Percentiles rank a stretch among this genome's conserved stretches.
These are phyloP conservation scores for Lodderomyces parapsilosis DNA, from an alignment of 1,139 yeast species.

Conservation along the genomic window DNA sequence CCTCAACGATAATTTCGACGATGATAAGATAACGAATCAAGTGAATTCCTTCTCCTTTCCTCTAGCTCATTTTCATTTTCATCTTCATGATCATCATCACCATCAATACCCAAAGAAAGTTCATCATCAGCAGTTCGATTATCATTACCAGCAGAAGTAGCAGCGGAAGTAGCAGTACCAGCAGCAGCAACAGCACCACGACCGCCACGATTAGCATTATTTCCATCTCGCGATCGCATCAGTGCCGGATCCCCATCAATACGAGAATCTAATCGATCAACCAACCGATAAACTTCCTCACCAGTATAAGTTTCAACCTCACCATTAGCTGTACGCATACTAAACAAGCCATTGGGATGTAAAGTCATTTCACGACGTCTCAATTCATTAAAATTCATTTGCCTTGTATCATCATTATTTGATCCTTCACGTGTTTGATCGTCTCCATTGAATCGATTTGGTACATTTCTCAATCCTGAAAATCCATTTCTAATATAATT, in stretches of 20 bases:
- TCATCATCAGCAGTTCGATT: too few species aligned
- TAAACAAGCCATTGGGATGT: slow-evolving; percentile 51
- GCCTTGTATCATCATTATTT: slow-evolving; percentile 3
- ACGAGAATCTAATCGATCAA: neutral
- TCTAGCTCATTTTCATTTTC: neutral
- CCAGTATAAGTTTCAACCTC: slow-evolving; percentile 38
- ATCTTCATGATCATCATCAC: neutral
- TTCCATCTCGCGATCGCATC: too few species aligned
- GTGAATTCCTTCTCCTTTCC: neutral
- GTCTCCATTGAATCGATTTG: slow-evolving; percentile 1
- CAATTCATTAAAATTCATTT: slow-evolving; percentile 23
- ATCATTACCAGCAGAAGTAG: too few species aligned
- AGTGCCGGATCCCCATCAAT: neutral
- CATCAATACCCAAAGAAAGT: neutral
- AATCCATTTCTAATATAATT: slow-evolving; percentile 4
- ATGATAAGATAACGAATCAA: neutral
- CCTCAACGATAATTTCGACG: neutral
- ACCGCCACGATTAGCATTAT: neutral
- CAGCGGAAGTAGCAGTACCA: too few species aligned
- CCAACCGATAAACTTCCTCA: slow-evolving; percentile 3
- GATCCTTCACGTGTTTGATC: neutral
- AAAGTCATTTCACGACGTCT: slow-evolving; percentile 17
- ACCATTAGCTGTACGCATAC: slow-evolving; percentile 50
- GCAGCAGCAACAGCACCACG: too few species aligned
- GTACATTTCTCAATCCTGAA: neutral